A percentile compares a stretch with the other conserved stretches of the same genome.
These are phyloP conservation scores for Sisymbrium irio DNA, from an alignment of 345 rosid genomes.

Conservation along the genomic window DNA sequence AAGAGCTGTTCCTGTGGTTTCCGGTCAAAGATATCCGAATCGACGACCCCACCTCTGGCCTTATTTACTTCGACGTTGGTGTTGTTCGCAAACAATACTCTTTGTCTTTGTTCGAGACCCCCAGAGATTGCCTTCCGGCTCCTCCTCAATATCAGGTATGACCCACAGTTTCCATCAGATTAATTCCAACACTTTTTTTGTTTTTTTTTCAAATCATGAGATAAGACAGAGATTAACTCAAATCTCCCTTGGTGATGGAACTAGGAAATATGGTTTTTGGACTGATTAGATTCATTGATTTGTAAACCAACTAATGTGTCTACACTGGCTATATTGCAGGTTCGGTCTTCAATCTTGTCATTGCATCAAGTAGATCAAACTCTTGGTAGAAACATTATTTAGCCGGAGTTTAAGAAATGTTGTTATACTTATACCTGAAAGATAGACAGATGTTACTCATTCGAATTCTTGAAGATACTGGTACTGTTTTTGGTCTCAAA, in stretches of 20 bases:
- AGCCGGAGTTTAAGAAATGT: slow-evolving; percentile 11
- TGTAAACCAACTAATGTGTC: slow-evolving; percentile 1
- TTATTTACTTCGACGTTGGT: slow-evolving; percentile 86
- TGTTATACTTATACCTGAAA: slow-evolving; percentile 24
- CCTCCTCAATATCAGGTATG: slow-evolving; percentile 21
- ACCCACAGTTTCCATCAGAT: not conserved
- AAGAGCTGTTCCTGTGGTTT: slow-evolving; percentile 88
- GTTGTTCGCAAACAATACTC: slow-evolving; percentile 82
- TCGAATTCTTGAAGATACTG: slow-evolving; percentile 34
- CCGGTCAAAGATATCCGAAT: slow-evolving; percentile 81
- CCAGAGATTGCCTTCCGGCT: slow-evolving; percentile 65
- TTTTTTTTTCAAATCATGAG: too few species aligned
- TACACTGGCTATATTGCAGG: slow-evolving; percentile 16
- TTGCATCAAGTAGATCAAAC: slow-evolving; percentile 28
- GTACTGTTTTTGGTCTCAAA: slow-evolving; percentile 24
- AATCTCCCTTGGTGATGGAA: not conserved
- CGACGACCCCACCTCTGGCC: slow-evolving; percentile 82
- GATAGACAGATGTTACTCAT: slow-evolving; percentile 19
- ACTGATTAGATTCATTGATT: not conserved
- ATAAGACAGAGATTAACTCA: too few species aligned
- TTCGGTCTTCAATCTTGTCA: not conserved
- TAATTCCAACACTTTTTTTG: too few species aligned
- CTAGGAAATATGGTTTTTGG: not conserved
- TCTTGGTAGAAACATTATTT: slow-evolving; percentile 26
- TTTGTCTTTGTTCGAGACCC: slow-evolving; percentile 79